Evolutionary conservation across 305 asterid species (phyloP), one percentile per base, ranked within the genome.

Genomic region (Fraxinus angustifolia): DNA sequence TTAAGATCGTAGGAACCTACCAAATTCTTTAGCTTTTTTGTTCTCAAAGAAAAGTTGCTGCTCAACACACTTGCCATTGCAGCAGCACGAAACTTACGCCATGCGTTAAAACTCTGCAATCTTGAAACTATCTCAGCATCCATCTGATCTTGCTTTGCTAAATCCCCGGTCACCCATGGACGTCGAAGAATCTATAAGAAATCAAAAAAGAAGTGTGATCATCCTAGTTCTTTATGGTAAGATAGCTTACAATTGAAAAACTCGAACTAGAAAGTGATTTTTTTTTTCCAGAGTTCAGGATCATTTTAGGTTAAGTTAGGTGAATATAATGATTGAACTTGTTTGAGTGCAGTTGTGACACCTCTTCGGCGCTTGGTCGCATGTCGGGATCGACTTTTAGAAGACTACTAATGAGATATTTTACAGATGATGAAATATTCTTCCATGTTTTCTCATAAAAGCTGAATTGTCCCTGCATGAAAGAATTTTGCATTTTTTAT

Each of bases 381-480:
- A 84, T 72, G 75, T 83, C 77, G 50, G 98, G 97, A 82, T 93
- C 90, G 23, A 93, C 95, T 76, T 87, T 86, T 48, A 93, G 85
- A 79, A 93, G 98, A 82, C 91, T 88, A 72, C 87, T 87, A 71
- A 93, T 92, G 36, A 93, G 89, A 73, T 92, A 90, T 34, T 89
- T 89, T 4, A 93, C 98, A 45, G 98, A 90, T 16, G 92, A 89
- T 76, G 98, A 92, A 60, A 92, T 91, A 73, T 90, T 90, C 82
- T 93, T 93, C 98, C 97, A 93, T 34, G 98, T 93, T 85, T 91
- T 91, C 87, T 93, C 98, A 71, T 92, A 91, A 87, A 93, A 93
- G 83, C 93, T 93, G 86, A 93, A 88, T 30, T 88, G 75, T 30
- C 94, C 98, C 97, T 93, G 90, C 73, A 79, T n/a, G 65, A 62